Evolutionary conservation across 1,284 basidiomycete species (phyloP), one percentile per base, ranked within the genome.

Genomic region (Pseudozyma flocculosa): DNA sequence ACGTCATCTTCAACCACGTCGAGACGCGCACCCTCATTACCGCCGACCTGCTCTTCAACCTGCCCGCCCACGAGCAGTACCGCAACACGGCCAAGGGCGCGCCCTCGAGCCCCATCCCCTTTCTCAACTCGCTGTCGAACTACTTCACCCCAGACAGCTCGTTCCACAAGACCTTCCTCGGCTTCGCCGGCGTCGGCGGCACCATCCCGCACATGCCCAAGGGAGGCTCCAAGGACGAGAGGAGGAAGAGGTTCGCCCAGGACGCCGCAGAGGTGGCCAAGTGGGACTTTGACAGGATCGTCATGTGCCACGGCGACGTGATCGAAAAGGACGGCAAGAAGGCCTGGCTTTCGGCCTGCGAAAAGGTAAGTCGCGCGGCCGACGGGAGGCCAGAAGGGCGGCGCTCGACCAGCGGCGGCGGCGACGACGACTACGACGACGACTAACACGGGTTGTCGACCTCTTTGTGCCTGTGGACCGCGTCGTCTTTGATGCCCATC

Each of bases 251-350:
- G 40, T 72, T 74, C 54, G 70, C 70, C 18, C 51, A 61, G 36
- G 68, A 90, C 68, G 86, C 84, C 2, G 84, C 82, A 65, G 86
- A 82, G 1, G 89, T 93, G 2, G 83, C 85, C 1, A 82, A 79
- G 2, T 93, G 91, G 91, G 87, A 93, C 68, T 93, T 92, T 76
- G 85, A 89, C 26, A 82, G 88, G 40, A 88, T 97, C 72, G 91
- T 96, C 54, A 90, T 90, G 42, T 94, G 92, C 72, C 93, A 96
- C 78, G 93, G 89, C 83, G 88, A 91, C 65, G 87, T 92, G 18
- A 88, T 93, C 52, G 89, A 92, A 78, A 84, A 80, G 0, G 83
- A 83, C 7, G 90, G 84, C 0, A 87, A 87, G 72, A 81, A 82
- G 40, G 86, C 85, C 1, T 92, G 88, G 89, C 32, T 51, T 1